Evolutionary conservation across 805 yeast genomes (phyloP).

Genomic region (Schwanniomyces occidentalis): DNA sequence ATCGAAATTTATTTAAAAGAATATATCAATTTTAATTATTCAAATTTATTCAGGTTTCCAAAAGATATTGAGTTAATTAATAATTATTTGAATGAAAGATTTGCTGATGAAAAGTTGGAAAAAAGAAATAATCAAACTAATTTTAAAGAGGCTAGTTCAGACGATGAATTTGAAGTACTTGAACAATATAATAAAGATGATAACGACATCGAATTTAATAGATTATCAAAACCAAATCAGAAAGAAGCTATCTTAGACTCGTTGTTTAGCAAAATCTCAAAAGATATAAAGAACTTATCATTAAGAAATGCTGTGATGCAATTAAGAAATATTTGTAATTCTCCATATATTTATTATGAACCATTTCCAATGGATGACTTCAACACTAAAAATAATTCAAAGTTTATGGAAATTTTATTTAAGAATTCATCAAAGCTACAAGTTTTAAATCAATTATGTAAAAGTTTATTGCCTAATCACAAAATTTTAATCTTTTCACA

Average conservation of each 20-base stretch:
- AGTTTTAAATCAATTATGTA: constrained; percentile 62
- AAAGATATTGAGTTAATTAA: constrained; percentile 32
- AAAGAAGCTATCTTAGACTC: constrained; percentile 14
- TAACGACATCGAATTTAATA: not conserved
- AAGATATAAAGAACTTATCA: constrained; percentile 33
- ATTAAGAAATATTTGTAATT: constrained; percentile 77
- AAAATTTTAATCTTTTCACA: constrained; percentile 84
- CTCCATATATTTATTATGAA: constrained; percentile 80
- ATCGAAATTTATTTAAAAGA: constrained; percentile 51
- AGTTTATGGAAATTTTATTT: constrained; percentile 32
- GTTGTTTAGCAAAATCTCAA: constrained; percentile 13
- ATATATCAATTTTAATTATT: constrained; percentile 45
- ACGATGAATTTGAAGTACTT: constrained; percentile 27
- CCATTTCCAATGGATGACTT: constrained; percentile 60
- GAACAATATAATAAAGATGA: constrained; percentile 8
- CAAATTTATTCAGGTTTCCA: constrained; percentile 15
- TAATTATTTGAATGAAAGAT: constrained; percentile 40
- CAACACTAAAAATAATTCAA: constrained; percentile 21
- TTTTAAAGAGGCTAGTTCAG: constrained; percentile 25
- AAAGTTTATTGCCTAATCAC: constrained; percentile 54
- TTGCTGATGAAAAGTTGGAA: constrained; percentile 22
- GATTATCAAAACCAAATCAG: constrained; percentile 7
- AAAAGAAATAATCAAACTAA: constrained; percentile 10
- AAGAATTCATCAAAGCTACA: constrained; percentile 71
- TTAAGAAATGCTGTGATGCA: constrained; percentile 79